Base-by-base conservation (phyloP, 192 early-diverging fungal species). In the Thamnidium elegans region DNA sequence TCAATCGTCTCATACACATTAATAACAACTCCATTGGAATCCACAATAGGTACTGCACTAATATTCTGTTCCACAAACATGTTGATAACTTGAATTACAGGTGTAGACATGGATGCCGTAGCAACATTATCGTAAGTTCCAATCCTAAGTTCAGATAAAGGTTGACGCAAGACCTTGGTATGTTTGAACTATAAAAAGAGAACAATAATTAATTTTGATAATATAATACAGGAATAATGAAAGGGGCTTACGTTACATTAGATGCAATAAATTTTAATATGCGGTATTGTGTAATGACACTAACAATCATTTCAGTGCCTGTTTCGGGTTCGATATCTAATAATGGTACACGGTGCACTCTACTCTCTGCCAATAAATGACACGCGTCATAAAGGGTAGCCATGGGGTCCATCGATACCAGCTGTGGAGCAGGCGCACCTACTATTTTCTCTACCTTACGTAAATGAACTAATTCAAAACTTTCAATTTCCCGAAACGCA, bases 1-100 rank as follows among this genome's bases (percentile, higher is more conserved):
- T 98, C 96, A 15, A 92, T 93, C 52, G 94, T 94, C 70, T 95
- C 96, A 82, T 94, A 98, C 34, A 97, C 95, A 72, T 98, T 94
- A 43, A 97, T 65, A 32, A 98, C 94, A 3, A 62, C 71, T 84
- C 87, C 84, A 45, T 89, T 70, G 43, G 94, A 87, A 77, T 96
- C 94, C 13, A 97, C 82, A 64, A 98, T 96, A 0, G 96, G 96
- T 5, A 98, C 89, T 3, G 94, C 90, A 1, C 93, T 95, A 46
- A 98, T 93, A 72, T 88, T 86, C 50, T 88, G 81, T 50, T 91
- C 87, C 21, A 95, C 91, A 88, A 98, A 97, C 79, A 92, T 88
- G 71, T 93, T 88, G 36, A 98, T 87, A 14, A 98, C 85, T 42
- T 92, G 81, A 65, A 97, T 94, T 5, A 97, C 87, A 15, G 91